Conservation (phyloP, 2,329 filamentous ascomycete species). For the Zymoseptoria pseudotritici region DNA sequence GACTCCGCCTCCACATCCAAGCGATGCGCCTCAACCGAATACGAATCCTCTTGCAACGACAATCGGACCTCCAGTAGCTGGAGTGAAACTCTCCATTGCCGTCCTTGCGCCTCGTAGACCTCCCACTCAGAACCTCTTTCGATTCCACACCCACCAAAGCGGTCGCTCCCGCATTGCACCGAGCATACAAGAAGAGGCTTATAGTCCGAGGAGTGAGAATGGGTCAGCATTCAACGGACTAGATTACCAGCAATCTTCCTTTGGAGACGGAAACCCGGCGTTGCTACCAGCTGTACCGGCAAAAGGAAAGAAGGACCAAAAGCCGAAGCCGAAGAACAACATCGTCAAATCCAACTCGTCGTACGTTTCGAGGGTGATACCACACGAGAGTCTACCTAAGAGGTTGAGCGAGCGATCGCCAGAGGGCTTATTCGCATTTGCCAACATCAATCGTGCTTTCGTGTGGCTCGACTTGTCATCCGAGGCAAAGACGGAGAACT, state of each 20-base stretch:
- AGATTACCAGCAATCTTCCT: conserved; percentile 49
- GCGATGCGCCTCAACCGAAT: conserved; percentile 78
- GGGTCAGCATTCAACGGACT: conserved; percentile 37
- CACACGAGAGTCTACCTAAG: conserved; percentile 73
- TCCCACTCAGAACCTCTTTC: conserved; percentile 37
- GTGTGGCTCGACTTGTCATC: conserved; percentile 92
- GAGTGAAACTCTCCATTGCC: conserved; percentile 76
- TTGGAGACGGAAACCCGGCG: conserved; percentile 78
- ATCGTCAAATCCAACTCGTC: conserved; percentile 98
- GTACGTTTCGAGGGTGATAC: conserved; percentile 93
- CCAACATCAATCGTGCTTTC: conserved; percentile 89
- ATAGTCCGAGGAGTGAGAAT: conserved; percentile 39
- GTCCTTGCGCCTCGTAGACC: conserved; percentile 52
- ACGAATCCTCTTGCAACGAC: conserved; percentile 85
- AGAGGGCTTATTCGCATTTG: conserved; percentile 83
- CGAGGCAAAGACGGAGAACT: conserved; percentile 69
- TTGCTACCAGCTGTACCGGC: conserved; percentile 58
- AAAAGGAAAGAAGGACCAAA: conserved; percentile 55
- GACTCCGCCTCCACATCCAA: conserved; percentile 90
- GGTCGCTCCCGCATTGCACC: conserved; percentile 30
- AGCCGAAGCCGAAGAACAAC: conserved; percentile 93
- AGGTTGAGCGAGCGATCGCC: conserved; percentile 68
- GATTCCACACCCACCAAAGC: conserved; percentile 36
- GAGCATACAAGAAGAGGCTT: conserved; percentile 42
- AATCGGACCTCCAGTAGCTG: conserved; percentile 72